Evolutionary conservation across 2,329 filamentous ascomycete genomes (phyloP).

Genomic region (Trichoderma arundinaceum): DNA sequence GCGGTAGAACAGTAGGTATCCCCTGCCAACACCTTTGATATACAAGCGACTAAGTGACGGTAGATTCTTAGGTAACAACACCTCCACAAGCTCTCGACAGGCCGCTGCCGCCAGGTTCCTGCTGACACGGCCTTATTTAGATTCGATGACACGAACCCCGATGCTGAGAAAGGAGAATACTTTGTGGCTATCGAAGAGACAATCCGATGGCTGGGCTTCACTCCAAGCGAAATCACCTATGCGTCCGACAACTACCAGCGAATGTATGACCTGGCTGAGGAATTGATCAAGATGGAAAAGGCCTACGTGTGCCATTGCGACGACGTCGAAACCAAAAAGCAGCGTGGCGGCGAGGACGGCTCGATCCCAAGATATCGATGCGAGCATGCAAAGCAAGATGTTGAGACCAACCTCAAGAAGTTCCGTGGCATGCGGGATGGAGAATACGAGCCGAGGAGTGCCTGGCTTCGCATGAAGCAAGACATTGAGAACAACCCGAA

Average conservation of each 20-base stretch:
- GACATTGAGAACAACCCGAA: conserved; percentile 73
- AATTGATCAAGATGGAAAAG: conserved; percentile 73
- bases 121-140: conserved; percentile 43
- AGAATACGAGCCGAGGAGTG: conserved; percentile 83
- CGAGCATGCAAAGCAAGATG: conserved; percentile 74
- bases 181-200: conserved; percentile 90
- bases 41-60: not conserved
- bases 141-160: conserved; percentile 95
- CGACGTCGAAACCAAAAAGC: conserved; percentile 81
- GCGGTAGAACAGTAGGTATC: conserved; percentile 55
- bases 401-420: conserved; percentile 78
- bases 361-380: conserved; percentile 78
- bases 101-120: not conserved
- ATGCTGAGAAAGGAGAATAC: conserved; percentile 88
- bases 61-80: conserved; percentile 17
- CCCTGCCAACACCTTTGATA: not conserved
- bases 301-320: conserved; percentile 89
- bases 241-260: conserved; percentile 89
- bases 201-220: conserved; percentile 60
- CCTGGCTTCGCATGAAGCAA: conserved; percentile 92
- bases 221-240: conserved; percentile 79
- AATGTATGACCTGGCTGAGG: conserved; percentile 87
- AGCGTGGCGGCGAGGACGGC: conserved; percentile 77
- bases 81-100: not conserved
- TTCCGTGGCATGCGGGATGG: conserved; percentile 92